These are phyloP conservation scores for Phytophthora foliorum DNA, from an alignment of 352 stramenopile genomes.

Conservation along the genomic window DNA sequence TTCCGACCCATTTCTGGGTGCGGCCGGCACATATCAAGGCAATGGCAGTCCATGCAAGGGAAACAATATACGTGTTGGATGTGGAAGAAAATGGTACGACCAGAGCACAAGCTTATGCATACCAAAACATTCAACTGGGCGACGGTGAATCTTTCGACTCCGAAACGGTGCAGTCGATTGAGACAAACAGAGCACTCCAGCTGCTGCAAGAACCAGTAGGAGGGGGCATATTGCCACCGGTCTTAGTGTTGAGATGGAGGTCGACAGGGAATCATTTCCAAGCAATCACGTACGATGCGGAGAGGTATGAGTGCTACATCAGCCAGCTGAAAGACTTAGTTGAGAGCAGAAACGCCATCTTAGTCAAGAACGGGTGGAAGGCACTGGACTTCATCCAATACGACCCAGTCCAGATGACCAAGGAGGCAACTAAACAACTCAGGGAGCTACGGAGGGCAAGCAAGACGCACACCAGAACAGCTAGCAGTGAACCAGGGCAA, in stretches of 20 bases:
- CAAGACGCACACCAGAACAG: no score
- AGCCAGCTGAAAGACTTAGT: no score
- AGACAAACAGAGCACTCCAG: neutral
- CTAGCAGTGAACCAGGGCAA: no score
- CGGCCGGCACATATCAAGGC: neutral
- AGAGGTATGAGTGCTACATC: neutral
- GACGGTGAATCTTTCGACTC: neutral
- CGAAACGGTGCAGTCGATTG: neutral
- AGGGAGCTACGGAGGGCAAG: no score
- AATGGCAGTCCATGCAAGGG: constrained; percentile 10
- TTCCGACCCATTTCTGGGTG: neutral
- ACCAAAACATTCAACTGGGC: neutral
- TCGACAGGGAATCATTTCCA: constrained; percentile 3
- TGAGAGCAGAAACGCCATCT: no score
- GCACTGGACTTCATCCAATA: no score
- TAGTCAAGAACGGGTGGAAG: no score
- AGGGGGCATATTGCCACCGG: neutral
- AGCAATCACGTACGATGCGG: neutral
- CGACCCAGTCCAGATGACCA: no score
- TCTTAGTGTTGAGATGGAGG: neutral
- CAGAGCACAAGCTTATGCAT: neutral
- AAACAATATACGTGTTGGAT: constrained; percentile 4
- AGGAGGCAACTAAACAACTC: no score
- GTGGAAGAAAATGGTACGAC: neutral
- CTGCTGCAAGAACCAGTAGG: neutral